Evolutionary conservation across 2,329 filamentous ascomycete genomes (phyloP).

Genomic region (Karstenula rhodostoma): DNA sequence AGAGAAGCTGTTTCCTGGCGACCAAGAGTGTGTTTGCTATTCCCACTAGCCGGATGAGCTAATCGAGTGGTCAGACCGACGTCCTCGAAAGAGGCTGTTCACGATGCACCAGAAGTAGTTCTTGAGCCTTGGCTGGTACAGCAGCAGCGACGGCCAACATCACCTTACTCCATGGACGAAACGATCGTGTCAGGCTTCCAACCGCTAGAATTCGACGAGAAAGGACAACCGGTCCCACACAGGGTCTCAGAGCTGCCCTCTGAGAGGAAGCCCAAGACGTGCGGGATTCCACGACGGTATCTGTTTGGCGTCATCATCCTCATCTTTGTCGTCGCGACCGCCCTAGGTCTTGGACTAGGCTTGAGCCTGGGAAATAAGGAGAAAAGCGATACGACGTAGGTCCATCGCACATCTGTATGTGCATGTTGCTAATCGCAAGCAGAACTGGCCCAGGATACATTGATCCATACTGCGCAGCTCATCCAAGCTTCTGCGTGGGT

Average conservation of each 20-base stretch:
- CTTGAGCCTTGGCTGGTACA: conserved; percentile 17
- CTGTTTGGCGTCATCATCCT: conserved; percentile 25
- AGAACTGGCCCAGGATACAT: conserved; percentile 14
- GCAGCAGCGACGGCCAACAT: conserved; percentile 14
- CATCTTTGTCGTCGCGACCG: conserved; percentile 31
- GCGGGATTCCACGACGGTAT: conserved; percentile 18
- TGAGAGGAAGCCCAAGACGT: conserved; percentile 16
- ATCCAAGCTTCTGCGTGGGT: conserved; percentile 47
- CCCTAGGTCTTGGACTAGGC: conserved; percentile 46
- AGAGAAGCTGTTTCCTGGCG: conserved; percentile 23
- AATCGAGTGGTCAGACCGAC: conserved; percentile 14
- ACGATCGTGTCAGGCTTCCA: conserved; percentile 25
- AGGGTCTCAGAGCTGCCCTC: conserved; percentile 15
- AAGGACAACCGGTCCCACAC: conserved; percentile 16
- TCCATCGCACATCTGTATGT: background rate
- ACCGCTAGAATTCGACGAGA: conserved; percentile 22
- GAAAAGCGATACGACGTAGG: conserved; percentile 23
- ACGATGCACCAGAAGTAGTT: conserved; percentile 29
- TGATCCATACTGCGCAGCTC: conserved; percentile 35
- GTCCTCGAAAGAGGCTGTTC: conserved; percentile 27
- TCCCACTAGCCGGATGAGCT: background rate
- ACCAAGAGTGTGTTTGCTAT: conserved; percentile 15
- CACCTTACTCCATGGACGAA: conserved; percentile 23
- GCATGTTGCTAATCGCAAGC: background rate
- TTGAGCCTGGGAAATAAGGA: conserved; percentile 42